Base-by-base conservation (phyloP, 495 filamentous ascomycete genomes). In the Saxophila tyrrhenica region DNA sequence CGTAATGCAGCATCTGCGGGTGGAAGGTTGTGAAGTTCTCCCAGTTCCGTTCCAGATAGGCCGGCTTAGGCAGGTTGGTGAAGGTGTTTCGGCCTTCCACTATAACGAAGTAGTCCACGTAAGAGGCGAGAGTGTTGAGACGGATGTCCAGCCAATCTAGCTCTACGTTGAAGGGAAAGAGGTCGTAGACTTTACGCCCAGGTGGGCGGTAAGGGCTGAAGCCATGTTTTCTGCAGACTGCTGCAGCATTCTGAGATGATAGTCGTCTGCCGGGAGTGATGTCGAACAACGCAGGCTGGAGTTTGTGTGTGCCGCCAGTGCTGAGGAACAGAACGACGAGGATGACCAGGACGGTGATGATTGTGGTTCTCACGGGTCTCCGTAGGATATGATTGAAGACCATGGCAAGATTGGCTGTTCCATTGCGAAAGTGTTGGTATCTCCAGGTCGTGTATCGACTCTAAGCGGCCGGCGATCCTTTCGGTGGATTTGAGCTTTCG, bases 71-170 rank as follows among this genome's bases (percentile, higher is more conserved):
- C 8, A 63, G 65, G 52, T 69, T 68, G 9, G 75, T 78, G 55
- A 79, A 78, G 8, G 75, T 78, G 53, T 64, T 68, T 52, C 54
- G 51, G 16, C 70, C 64, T 64, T 79, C 78, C 17, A 79, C 72
- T 20, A 81, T 69, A 60, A 81, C 70, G 56, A 77, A 79, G 64
- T 78, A 79, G 63, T 81, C 78, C 42, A 81, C 73, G 17, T 67
- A 56, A 43, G 68, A 51, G 43, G 70, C 71, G 25, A 73, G 70
- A 38, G 69, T 71, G 64, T 78, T 70, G n/a, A 81, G 65, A 21
- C 75, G 75, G 51, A 81, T 74, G 51, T 81, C 77, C 55, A 81
- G 67, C 71, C 74, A 76, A 58, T 79, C 77, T 22, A 79, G 70
- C 65, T 79, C 78, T 16, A 70, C 74, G 60, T 74, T 76, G 57